Evolutionary conservation across 2,329 filamentous ascomycete species (phyloP), one percentile per base, ranked within the genome.

Genomic region (Arthrobotrys megalospora): DNA sequence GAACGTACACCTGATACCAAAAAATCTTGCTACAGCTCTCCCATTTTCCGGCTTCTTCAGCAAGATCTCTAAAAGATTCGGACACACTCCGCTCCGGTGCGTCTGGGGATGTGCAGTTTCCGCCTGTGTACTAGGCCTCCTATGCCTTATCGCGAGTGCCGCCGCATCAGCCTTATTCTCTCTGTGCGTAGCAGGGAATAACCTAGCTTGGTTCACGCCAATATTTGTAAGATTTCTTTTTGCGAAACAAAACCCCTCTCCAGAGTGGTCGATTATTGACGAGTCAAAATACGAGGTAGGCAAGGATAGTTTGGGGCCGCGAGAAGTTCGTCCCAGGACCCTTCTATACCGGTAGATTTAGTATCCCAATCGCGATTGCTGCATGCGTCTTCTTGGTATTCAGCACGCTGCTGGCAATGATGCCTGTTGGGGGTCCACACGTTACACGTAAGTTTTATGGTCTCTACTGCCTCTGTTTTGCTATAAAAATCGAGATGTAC

Each of bases 101-200:
- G 85, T 90, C 76, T 88, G 88, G 85, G 88, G 87, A 10, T 87
- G 87, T 62, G 87, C 87, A 1, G 81, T 86, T 7, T 81, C 87
- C 0, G 86, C 87, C 10, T 84, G 87, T 1, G 73, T 90, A 8
- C 85, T 90, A 3, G 89, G 89, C 6, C 84, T 90, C 0, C 84
- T 90, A 0, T 88, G 86, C 47, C 84, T 91, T 8, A 90, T 90
- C 80, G 88, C 88, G 24, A 84, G 85, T 0, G 88, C 88, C 0
- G 89, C 89, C 0, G 87, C 89, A 0, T 85, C 87, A 1, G 89
- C 89, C 0, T 85, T 90, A 0, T 90, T 91, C 84, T 89, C 87
- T 0, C 85, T 90, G 6, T 86, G 86, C 6, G 88, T 90, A 1
- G 88, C 89, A 0, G 88, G 87, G 12, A 90, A 90, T 82, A 89